phyloP scores from a whole-genome alignment of 1,284 basidiomycete genomes.

The Vanrija pseudolonga region DNA sequence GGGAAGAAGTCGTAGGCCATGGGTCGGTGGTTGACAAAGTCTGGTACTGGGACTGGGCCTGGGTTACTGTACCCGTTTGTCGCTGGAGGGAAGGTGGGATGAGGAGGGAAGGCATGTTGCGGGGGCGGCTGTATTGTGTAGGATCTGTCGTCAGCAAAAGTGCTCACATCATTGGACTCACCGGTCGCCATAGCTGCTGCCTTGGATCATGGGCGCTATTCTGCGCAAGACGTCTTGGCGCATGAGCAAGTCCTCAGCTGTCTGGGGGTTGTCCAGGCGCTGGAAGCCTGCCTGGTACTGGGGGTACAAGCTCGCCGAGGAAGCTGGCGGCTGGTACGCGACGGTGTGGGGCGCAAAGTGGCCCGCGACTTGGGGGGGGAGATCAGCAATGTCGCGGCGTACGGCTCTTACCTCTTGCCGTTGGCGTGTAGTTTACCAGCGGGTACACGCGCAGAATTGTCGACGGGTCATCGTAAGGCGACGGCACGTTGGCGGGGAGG shows the following conservation, averaged over 20 bases:
- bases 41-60: too few species aligned
- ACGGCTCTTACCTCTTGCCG: slow-evolving; percentile 41
- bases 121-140: neutral
- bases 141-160: neutral
- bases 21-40: neutral
- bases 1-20: slow-evolving; percentile 20
- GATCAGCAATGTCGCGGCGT: neutral
- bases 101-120: too few species aligned
- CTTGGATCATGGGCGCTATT: neutral
- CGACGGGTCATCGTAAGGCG: slow-evolving; percentile 30
- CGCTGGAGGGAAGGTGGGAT: neutral
- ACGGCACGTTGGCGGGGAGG: neutral
- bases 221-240: neutral
- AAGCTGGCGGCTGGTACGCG: slow-evolving; percentile 26
- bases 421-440: slow-evolving; percentile 45
- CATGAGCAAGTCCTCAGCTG: slow-evolving; percentile 29
- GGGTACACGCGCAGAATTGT: slow-evolving; percentile 43
- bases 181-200: slow-evolving; percentile 9
- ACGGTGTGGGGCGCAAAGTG: slow-evolving; percentile 45
- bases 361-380: slow-evolving; percentile 34
- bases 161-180: neutral
- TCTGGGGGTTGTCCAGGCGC: slow-evolving; percentile 28
- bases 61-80: too few species aligned
- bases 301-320: slow-evolving; percentile 30
- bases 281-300: slow-evolving; percentile 31